These are phyloP conservation scores for Malus hybrid DNA, from an alignment of 331 rosid genomes.

Conservation along the genomic window DNA sequence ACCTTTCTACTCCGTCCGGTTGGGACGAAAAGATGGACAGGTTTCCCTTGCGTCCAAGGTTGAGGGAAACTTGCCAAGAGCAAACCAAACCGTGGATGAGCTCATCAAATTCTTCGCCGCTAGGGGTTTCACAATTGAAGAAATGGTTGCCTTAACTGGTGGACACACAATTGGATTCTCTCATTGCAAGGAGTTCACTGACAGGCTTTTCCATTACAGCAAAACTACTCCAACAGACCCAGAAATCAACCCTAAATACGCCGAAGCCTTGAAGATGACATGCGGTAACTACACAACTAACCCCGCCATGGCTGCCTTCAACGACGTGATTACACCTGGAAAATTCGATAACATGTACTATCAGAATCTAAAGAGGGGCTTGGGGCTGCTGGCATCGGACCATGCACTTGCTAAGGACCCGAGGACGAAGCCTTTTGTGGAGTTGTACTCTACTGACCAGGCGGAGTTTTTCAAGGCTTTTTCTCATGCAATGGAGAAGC, in stretches of 20 bases:
- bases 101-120: neutral
- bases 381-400: neutral
- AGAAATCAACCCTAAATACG: neutral
- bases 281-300: neutral
- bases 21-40: neutral
- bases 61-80: neutral
- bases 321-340: neutral
- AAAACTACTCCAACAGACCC: neutral
- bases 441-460: neutral
- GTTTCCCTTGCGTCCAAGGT: neutral
- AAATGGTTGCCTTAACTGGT: constrained; percentile 3
- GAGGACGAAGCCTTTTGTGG: neutral
- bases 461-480: neutral
- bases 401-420: neutral
- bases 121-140: neutral
- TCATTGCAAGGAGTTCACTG: neutral
- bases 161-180: constrained; percentile 4
- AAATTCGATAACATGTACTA: neutral
- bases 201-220: neutral
- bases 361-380: neutral
- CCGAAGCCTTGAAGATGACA: neutral
- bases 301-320: neutral
- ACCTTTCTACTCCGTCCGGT: neutral
- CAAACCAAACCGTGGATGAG: neutral
- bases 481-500: neutral